These are phyloP conservation scores for Tricholoma hemisulphureum DNA, from an alignment of 768 basidiomycete species.

Conservation along the genomic window DNA sequence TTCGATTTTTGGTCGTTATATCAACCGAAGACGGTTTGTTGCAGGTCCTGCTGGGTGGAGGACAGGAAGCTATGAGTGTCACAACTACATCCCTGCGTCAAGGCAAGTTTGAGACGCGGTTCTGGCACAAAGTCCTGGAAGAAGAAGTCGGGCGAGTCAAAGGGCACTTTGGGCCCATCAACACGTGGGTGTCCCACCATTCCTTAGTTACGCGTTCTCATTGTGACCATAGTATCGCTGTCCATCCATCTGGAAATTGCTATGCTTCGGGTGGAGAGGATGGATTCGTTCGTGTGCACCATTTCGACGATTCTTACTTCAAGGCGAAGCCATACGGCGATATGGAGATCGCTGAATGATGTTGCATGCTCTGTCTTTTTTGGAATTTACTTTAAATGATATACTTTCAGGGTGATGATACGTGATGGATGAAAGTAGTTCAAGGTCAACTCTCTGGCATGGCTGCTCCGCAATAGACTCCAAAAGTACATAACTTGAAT, in stretches of 20 bases:
- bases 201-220: background rate
- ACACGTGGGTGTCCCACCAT: conserved; percentile 65
- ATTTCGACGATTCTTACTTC: conserved; percentile 95
- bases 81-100: conserved; percentile 92
- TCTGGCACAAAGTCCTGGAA: conserved; percentile 97
- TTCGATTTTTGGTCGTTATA: background rate
- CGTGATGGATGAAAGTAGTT: no score
- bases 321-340: conserved; percentile 90
- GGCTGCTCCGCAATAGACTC: no score
- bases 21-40: background rate
- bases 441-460: no score
- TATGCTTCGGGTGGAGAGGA: conserved; percentile 98
- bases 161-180: conserved; percentile 95
- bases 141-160: conserved; percentile 97
- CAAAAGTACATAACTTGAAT: no score
- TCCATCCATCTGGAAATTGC: conserved; percentile 82
- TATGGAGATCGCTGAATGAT: conserved; percentile 61
- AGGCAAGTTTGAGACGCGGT: conserved; percentile 96
- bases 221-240: conserved; percentile 66
- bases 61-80: conserved; percentile 96
- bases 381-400: background rate
- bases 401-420: background rate
- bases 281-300: conserved; percentile 88
- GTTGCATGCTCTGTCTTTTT: background rate
- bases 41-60: conserved; percentile 89